Evolutionary conservation across 2,329 filamentous ascomycete species (phyloP), one percentile per base, ranked within the genome.

Genomic region (Talaromyces atroroseus): DNA sequence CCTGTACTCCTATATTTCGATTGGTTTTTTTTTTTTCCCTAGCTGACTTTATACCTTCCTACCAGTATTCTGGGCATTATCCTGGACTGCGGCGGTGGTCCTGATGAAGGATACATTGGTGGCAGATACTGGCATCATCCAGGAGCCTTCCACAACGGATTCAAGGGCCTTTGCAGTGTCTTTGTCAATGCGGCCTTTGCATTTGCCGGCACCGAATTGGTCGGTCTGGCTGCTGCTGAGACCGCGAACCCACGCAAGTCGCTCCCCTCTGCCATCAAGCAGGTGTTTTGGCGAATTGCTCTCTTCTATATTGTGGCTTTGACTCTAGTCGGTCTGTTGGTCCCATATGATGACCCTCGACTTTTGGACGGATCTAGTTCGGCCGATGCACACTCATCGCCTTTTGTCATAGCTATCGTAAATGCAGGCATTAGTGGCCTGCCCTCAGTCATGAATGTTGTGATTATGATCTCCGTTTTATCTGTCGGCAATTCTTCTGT

Each of bases 221-320:
- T 84, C 45, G 83, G 82, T 66, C 71, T 85, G 46, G 80, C 81
- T 23, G 81, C 82, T 40, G 82, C 82, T 21, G 82, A 84, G 67
- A 80, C 81, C 10, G 73, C 72, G 20, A 81, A 84, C 60, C 82
- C 82, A 36, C 73, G 76, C 57, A 82, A 94, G 68, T 89, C 87
- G 1, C 79, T 96, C 0, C 92, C 92, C 0, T 90, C 85, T 0
- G 92, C 92, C 12, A 85, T 95, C 65, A 95, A 95, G 75, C 91
- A 95, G 70, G 90, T 96, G 21, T 96, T 96, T 72, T 96, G 92
- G 91, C 87, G 92, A 66, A 95, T 96, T 67, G 84, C 85, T 3
- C 80, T 95, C 56, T 96, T 96, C 76, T 96, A 96, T 74, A 80
- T 96, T 50, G 84, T 95, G 34, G 88, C 89, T 0, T 80, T 96